Evolutionary conservation across 352 stramenopile species (phyloP).

Genomic region (Phytophthora megakarya): DNA sequence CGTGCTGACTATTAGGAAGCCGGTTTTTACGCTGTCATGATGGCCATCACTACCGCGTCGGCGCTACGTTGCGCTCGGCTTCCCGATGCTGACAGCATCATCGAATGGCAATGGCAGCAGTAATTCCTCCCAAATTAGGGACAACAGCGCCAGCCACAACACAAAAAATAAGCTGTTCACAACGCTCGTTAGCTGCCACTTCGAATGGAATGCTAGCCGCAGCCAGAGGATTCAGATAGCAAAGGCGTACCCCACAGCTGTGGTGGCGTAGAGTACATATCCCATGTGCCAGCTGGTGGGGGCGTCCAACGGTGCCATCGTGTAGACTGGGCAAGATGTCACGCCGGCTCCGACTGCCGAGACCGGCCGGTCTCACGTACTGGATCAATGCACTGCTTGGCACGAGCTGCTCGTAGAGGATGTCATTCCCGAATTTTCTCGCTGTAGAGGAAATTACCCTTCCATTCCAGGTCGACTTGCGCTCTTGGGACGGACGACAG

Average conservation of each 20-base stretch:
- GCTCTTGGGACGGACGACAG: neutral
- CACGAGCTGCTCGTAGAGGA: conserved; percentile 13
- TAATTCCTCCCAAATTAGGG: neutral
- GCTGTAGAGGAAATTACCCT: conserved; percentile 33
- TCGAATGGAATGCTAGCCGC: neutral
- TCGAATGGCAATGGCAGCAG: neutral
- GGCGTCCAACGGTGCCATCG: conserved; percentile 18
- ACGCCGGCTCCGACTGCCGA: conserved; percentile 27
- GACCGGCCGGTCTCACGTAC: conserved; percentile 30
- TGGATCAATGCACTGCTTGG: conserved; percentile 10
- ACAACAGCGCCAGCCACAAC: neutral
- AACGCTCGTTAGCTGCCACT: neutral
- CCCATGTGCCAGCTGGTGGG: conserved; percentile 24
- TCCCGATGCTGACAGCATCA: conserved; percentile 26
- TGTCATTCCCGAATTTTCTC: conserved; percentile 41
- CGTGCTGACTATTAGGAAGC: neutral
- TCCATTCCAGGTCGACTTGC: neutral
- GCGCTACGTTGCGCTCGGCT: conserved; percentile 1
- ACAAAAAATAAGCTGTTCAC: neutral
- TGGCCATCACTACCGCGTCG: neutral
- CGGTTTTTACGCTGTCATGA: conserved; percentile 3
- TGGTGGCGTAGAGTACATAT: conserved; percentile 16
- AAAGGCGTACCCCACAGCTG: conserved; percentile 34
- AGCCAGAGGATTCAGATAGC: conserved; percentile 14
- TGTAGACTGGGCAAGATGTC: conserved; percentile 11